A percentile compares a stretch with the other conserved stretches of the same genome.
Evolutionary conservation across 495 filamentous ascomycete genomes (phyloP).

Genomic region (Hyaloscypha finlandica): DNA sequence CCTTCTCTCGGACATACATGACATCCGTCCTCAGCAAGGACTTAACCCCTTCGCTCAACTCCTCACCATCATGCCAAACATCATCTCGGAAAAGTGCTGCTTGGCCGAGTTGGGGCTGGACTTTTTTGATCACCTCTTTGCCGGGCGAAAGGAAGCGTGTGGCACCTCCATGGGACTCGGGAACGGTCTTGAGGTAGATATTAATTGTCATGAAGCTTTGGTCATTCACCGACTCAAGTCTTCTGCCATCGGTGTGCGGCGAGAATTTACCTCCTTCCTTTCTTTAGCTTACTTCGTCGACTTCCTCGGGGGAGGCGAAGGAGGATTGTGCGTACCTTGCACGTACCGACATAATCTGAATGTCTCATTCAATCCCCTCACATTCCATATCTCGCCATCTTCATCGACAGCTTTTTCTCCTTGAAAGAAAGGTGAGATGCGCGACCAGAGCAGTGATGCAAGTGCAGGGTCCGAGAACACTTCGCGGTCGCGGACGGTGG

Average conservation of each 20-base stretch:
- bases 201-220: conserved; percentile 24
- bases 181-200: conserved; percentile 18
- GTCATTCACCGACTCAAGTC: conserved; percentile 5
- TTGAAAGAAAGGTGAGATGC: conserved; percentile 9
- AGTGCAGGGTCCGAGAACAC: conserved; percentile 8
- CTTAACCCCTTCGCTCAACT: conserved; percentile 6
- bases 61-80: conserved; percentile 22
- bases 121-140: neutral
- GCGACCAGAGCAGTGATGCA: conserved; percentile 7
- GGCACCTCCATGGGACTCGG: neutral
- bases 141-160: conserved; percentile 19
- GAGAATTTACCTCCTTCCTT: conserved; percentile 25
- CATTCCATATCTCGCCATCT: conserved; percentile 13
- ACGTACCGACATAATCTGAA: conserved; percentile 23
- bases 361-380: conserved; percentile 19
- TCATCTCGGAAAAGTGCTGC: conserved; percentile 17
- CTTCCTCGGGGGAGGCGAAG: neutral
- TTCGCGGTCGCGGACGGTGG: conserved; percentile 14
- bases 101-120: conserved; percentile 11
- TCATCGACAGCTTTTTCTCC: conserved; percentile 11
- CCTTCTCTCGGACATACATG: conserved; percentile 15
- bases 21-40: conserved; percentile 23
- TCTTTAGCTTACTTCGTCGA: neutral
- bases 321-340: conserved; percentile 1
- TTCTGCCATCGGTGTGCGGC: conserved; percentile 12